Conservation (phyloP, 2,329 filamentous ascomycete species). For the Fusarium pseudoanthophilum region DNA sequence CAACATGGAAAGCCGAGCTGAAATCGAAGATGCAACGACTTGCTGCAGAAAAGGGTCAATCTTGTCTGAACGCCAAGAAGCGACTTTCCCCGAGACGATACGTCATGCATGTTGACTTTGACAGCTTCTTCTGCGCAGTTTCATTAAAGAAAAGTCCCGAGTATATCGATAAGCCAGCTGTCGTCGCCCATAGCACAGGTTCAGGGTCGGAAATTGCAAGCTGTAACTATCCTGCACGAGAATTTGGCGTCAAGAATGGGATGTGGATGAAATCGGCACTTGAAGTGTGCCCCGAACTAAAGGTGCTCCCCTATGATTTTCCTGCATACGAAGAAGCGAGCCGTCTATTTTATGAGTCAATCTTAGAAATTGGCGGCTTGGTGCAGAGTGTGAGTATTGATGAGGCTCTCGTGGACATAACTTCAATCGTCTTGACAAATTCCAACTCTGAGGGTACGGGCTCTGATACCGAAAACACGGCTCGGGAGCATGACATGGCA, state of each 20-base stretch:
- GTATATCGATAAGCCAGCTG: conserved; percentile 80
- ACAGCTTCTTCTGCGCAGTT: conserved; percentile 97
- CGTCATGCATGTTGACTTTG: conserved; percentile 95
- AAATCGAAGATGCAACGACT: conserved; percentile 88
- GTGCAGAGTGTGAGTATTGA: conserved; percentile 98
- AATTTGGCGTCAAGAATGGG: conserved; percentile 91
- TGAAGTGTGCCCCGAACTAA: conserved; percentile 84
- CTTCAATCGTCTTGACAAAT: conserved; percentile 71
- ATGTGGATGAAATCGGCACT: conserved; percentile 99
- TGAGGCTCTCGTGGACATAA: conserved; percentile 90
- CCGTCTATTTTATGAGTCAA: conserved; percentile 84
- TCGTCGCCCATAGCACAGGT: conserved; percentile 87
- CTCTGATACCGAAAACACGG: conserved; percentile 74
- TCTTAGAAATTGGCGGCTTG: conserved; percentile 80
- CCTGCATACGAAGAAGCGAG: conserved; percentile 94
- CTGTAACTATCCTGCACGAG: conserved; percentile 92
- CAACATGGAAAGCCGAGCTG: conserved; percentile 94
- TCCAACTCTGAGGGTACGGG: conserved; percentile 73
- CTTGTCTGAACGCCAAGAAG: conserved; percentile 59
- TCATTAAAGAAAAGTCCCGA: conserved; percentile 83
- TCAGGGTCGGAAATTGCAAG: conserved; percentile 94
- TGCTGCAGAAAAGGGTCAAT: conserved; percentile 72
- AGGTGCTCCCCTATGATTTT: conserved; percentile 95
- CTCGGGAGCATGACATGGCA: conserved; percentile 82
- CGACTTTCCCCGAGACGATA: conserved; percentile 77